A percentile compares a stretch with the other conserved stretches of the same genome.
These are phyloP conservation scores for Esteya vermicola DNA, from an alignment of 2,329 filamentous ascomycete species.

Conservation along the genomic window DNA sequence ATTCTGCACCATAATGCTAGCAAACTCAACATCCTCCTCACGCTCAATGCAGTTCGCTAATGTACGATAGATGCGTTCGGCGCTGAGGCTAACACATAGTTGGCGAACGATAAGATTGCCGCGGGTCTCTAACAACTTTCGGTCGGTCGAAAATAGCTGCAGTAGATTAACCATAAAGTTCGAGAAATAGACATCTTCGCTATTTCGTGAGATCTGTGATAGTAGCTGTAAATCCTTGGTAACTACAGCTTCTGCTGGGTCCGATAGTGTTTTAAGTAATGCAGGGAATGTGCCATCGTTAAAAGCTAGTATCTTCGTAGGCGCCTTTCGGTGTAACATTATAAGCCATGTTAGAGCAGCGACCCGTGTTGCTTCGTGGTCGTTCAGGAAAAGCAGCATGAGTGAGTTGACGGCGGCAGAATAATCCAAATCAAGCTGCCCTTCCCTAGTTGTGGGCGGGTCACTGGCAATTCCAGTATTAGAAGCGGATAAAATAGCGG, in stretches of 20 bases:
- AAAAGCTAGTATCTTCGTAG: slow-evolving; percentile 82
- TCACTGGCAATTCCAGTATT: slow-evolving; percentile 15
- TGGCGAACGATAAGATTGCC: slow-evolving; percentile 96
- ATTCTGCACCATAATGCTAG: slow-evolving; percentile 98
- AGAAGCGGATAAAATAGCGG: slow-evolving; percentile 17
- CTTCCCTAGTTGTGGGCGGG: too few relatives aligned
- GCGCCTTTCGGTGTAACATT: slow-evolving; percentile 93
- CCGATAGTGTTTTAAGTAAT: slow-evolving; percentile 86
- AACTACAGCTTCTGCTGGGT: slow-evolving; percentile 89
- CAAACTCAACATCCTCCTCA: slow-evolving; percentile 96
- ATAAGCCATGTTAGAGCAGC: slow-evolving; percentile 92
- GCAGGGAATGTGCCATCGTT: slow-evolving; percentile 97
- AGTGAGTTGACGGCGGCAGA: slow-evolving; percentile 86
- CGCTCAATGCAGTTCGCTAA: slow-evolving; percentile 94
- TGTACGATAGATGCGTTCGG: slow-evolving; percentile 89
- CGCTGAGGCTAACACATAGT: slow-evolving; percentile 80
- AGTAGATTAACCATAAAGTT: slow-evolving; percentile 97
- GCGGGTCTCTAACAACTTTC: slow-evolving; percentile 76
- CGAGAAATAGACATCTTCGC: slow-evolving; percentile 92
- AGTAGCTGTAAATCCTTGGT: slow-evolving; percentile 86
- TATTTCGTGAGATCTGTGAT: slow-evolving; percentile 92
- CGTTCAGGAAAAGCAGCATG: slow-evolving; percentile 86
- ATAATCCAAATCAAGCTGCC: slow-evolving; percentile 74
- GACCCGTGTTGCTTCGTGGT: slow-evolving; percentile 89
- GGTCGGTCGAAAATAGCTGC: slow-evolving; percentile 89